Conservation (phyloP, 441 rosid genomes). For the Arabidopsis hybrid region DNA sequence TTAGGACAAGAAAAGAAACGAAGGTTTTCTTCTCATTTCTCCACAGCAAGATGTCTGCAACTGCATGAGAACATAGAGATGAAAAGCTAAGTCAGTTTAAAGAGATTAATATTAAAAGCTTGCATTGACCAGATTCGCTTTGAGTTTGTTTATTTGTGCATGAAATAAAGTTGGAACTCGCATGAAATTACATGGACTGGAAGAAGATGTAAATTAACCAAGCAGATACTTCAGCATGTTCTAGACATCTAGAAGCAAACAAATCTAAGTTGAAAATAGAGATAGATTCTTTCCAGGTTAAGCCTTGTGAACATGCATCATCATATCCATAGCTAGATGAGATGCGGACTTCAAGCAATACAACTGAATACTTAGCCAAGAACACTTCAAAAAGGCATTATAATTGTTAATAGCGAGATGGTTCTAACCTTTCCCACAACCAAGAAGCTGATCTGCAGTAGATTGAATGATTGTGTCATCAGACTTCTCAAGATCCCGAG, state of each 20-base stretch:
- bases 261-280: slow-evolving; percentile 16
- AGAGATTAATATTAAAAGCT: background rate
- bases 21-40: slow-evolving; percentile 92
- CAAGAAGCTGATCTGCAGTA: slow-evolving; percentile 79
- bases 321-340: slow-evolving; percentile 24
- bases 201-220: slow-evolving; percentile 11
- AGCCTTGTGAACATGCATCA: slow-evolving; percentile 1
- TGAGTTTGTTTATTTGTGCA: background rate
- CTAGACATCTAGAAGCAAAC: slow-evolving; percentile 16
- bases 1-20: slow-evolving; percentile 59
- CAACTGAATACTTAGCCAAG: slow-evolving; percentile 6
- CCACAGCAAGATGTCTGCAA: slow-evolving; percentile 89
- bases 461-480: slow-evolving; percentile 56
- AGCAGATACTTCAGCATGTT: slow-evolving; percentile 24
- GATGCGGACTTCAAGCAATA: slow-evolving; percentile 1
- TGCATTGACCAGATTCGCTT: background rate
- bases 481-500: slow-evolving; percentile 60
- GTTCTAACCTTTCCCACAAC: slow-evolving; percentile 82
- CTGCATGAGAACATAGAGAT: slow-evolving; percentile 56
- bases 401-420: slow-evolving; percentile 2
- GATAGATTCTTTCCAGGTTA: slow-evolving; percentile 7
- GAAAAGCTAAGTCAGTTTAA: slow-evolving; percentile 15
- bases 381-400: slow-evolving; percentile 1
- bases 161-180: slow-evolving; percentile 12
- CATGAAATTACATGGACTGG: slow-evolving; percentile 7